These are phyloP conservation scores for Globisporangium cylindrosporum DNA, from an alignment of 352 stramenopile genomes.

Conservation along the genomic window DNA sequence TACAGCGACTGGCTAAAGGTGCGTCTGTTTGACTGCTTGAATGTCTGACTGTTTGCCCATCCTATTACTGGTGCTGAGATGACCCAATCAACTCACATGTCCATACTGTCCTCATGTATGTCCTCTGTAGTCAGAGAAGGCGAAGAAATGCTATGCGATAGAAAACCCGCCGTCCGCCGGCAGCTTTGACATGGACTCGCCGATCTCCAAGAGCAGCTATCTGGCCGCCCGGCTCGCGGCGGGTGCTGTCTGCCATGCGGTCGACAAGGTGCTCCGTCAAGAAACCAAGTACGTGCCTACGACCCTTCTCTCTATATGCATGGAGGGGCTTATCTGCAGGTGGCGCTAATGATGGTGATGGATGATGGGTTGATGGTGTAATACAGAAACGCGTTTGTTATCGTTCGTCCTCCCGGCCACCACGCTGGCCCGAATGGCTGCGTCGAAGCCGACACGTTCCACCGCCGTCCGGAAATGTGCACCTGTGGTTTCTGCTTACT, in stretches of 20 bases:
- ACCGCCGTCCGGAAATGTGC: constrained; percentile 52
- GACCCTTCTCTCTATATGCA: neutral
- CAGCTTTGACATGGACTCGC: constrained; percentile 63
- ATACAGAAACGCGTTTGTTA: constrained; percentile 55
- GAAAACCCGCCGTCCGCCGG: constrained; percentile 42
- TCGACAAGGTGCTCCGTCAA: constrained; percentile 60
- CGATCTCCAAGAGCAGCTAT: constrained; percentile 63
- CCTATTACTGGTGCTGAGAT: neutral
- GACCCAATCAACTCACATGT: neutral
- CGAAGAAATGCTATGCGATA: constrained; percentile 43
- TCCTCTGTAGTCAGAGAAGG: constrained; percentile 34
- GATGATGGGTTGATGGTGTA: neutral
- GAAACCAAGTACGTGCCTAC: constrained; percentile 40
- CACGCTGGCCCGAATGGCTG: constrained; percentile 62
- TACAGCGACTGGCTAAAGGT: constrained; percentile 53
- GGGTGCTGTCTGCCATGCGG: constrained; percentile 56
- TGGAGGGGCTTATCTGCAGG: neutral
- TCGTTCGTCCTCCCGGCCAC: constrained; percentile 55
- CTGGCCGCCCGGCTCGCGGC: constrained; percentile 47
- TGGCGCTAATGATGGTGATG: neutral
- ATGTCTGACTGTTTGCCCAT: neutral
- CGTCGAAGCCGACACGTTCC: constrained; percentile 50
- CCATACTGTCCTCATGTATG: neutral
- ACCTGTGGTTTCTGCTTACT: constrained; percentile 66
- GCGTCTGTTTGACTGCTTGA: neutral